Evolutionary conservation across 768 basidiomycete genomes (phyloP).

Genomic region (Leccinum variicolor): DNA sequence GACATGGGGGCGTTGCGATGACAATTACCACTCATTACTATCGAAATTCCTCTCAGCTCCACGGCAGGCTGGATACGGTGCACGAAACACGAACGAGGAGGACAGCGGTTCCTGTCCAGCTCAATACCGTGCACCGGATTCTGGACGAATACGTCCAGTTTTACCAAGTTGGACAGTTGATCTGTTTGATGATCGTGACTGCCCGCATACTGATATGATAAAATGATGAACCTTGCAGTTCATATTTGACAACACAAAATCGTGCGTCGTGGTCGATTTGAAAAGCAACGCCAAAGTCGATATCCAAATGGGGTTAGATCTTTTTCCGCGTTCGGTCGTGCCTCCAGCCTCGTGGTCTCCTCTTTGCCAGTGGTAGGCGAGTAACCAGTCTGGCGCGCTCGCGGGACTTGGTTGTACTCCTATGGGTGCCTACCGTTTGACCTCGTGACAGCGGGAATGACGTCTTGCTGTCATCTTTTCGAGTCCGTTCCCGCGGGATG

Average conservation of each 20-base stretch:
- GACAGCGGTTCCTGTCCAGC: slow-evolving; percentile 4
- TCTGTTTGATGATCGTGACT: slow-evolving; percentile 5
- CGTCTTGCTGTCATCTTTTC: background rate
- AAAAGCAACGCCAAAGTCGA: slow-evolving; percentile 4
- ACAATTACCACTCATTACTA: slow-evolving; percentile 8
- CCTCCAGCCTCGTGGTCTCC: slow-evolving; percentile 15
- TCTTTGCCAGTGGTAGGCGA: background rate
- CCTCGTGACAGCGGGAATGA: background rate
- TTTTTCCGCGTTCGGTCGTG: background rate
- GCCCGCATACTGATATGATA: slow-evolving; percentile 6
- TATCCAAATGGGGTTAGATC: background rate
- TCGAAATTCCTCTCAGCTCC: slow-evolving; percentile 10
- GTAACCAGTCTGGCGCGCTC: background rate
- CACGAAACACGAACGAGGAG: slow-evolving; percentile 19
- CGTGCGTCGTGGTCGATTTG: background rate
- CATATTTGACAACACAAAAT: slow-evolving; percentile 5
- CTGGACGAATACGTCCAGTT: slow-evolving; percentile 9
- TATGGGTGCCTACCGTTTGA: background rate
- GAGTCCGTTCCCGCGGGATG: background rate
- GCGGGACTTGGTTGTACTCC: background rate
- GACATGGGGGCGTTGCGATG: slow-evolving; percentile 5
- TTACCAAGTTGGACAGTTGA: slow-evolving; percentile 15
- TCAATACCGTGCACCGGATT: slow-evolving; percentile 4
- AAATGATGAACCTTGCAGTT: slow-evolving; percentile 16
- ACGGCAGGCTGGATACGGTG: slow-evolving; percentile 19